Evolutionary conservation across 495 filamentous ascomycete species (phyloP), one percentile per base, ranked within the genome.

Genomic region (Cryomyces minteri): DNA sequence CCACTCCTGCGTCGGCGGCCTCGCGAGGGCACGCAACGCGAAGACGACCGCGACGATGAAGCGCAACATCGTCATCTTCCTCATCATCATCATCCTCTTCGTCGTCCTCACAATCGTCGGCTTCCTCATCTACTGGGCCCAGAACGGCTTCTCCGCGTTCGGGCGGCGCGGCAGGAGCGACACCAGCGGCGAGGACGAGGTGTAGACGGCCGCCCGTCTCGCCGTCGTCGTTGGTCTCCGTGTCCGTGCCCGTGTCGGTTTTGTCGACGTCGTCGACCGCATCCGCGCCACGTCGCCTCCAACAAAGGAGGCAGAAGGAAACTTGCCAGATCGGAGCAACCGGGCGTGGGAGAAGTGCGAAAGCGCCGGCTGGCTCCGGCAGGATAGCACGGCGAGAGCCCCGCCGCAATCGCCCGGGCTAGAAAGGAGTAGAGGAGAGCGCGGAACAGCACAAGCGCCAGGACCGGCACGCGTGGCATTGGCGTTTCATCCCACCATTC

Each of bases 11-110:
- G 18, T 25, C 18, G 1, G 2, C 18, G 18, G 18, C 18, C 18
- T 2, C 18, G n/a, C n/a, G n/a, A n/a, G n/a, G n/a, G 34, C 34
- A 37, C 3, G 1, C 18, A 25, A 25, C 18, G 18, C 18, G 18
- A 25, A 2, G 18, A 25, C 18, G 18, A 3, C 42, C 11, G 36
- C 50, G 46, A 59, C 44, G 32, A 65, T 65, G 62, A 57, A 63
- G 52, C 57, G 60, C 52, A 65, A 65, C 59, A 54, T 65, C 46
- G 62, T 62, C 60, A 61, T 65, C 52, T 63, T 63, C 53, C 48
- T 65, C 46, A 65, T 65, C 55, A 55, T 65, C 54, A 55, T 65
- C 46, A 56, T 65, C 57, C 60, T 65, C 49, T 65, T 65, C 59
- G 56, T 62, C 51, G 50, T 62, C 33, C 61, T 65, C 42, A 55